phyloP scores from a whole-genome alignment of 176 grass and related monocot genomes.

The Juncus effusus region DNA sequence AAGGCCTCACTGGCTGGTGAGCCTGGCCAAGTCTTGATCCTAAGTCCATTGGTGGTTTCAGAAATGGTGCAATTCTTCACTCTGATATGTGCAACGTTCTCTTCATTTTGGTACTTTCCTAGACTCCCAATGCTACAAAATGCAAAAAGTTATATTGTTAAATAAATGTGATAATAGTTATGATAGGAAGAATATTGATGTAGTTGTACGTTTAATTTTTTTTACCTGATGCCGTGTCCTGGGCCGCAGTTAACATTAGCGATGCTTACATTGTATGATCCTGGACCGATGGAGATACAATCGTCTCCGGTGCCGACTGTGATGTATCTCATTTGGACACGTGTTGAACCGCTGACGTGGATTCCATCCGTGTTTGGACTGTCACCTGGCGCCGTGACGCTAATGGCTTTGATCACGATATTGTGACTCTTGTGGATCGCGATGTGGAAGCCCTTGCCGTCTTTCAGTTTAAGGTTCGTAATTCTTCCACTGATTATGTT shows the following conservation, averaged over 20 bases:
- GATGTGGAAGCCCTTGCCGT: slow-evolving; percentile 44
- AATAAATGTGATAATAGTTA: neutral
- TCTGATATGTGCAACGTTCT: slow-evolving; percentile 29
- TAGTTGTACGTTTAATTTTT: too few species aligned
- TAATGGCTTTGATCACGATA: slow-evolving; percentile 14
- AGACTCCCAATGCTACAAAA: slow-evolving; percentile 35
- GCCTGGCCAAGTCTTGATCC: slow-evolving; percentile 51
- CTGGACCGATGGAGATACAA: slow-evolving; percentile 39
- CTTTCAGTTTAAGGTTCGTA: slow-evolving; percentile 12
- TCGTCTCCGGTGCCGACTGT: slow-evolving; percentile 36
- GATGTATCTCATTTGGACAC: slow-evolving; percentile 6
- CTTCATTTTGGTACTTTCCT: slow-evolving; percentile 38
- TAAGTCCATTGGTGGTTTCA: slow-evolving; percentile 35
- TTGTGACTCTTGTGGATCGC: slow-evolving; percentile 28
- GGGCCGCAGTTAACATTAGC: slow-evolving; percentile 30
- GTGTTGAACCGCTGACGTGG: slow-evolving; percentile 28
- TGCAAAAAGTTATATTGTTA: neutral
- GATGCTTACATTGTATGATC: slow-evolving; percentile 25
- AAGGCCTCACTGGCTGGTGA: slow-evolving; percentile 27
- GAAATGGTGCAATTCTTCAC: slow-evolving; percentile 38
- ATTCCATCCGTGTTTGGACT: slow-evolving; percentile 54
- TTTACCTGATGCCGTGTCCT: slow-evolving; percentile 44
- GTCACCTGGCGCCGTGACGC: slow-evolving; percentile 27
- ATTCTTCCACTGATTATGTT: slow-evolving; percentile 20
- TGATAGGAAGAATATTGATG: too few species aligned